Base-by-base conservation (phyloP, 1,284 basidiomycete species). In the Fomitopsis palustris region DNA sequence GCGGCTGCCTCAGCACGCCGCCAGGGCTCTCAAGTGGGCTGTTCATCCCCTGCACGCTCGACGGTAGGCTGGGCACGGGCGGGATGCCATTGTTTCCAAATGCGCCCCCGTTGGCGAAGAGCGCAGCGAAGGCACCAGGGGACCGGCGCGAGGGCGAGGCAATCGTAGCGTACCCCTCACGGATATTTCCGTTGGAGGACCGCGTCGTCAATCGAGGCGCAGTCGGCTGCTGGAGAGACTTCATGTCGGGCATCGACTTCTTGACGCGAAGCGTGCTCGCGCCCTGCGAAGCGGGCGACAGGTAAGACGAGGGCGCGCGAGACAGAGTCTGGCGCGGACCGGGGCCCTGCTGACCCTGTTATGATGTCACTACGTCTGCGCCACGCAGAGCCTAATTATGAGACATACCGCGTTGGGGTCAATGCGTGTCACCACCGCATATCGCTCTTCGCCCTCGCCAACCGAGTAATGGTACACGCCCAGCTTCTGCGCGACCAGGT, bases 181-280 rank as follows among this genome's bases (percentile, higher is more conserved):
- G 87, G 57, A 96, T 91, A 74, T 96, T 96, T 52, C 91, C 93
- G 67, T 91, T 95, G 37, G 93, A 95, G 25, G 93, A 83, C 64
- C 93, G 91, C 9, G 92, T 87, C 52, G 81, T 86, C 51, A 96
- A 81, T 53, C 92, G 88, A 37, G 92, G 87, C 0, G 90, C 84
- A 58, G 90, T n/a, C 16, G 49, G 88, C 42, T 90, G 85, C 60
- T 94, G 91, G 61, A 92, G 78, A 62, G 83, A 92, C 75, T 91
- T 92, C 89, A 86, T 92, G 79, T 87, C 92, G 3, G 95, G 95
- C 95, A 97, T 97, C 17, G 93, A 96, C 77, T 96, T 96, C 81
- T 97, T 97, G 74, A 89, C 86, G 53, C 94, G 86, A 59, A 96
- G 80, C 31, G 85, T 78, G 65, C 76, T 80, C 29, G 81, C 74